Evolutionary conservation across 139 green algal genomes (phyloP).

Genomic region (Picochlorum costavermella): DNA sequence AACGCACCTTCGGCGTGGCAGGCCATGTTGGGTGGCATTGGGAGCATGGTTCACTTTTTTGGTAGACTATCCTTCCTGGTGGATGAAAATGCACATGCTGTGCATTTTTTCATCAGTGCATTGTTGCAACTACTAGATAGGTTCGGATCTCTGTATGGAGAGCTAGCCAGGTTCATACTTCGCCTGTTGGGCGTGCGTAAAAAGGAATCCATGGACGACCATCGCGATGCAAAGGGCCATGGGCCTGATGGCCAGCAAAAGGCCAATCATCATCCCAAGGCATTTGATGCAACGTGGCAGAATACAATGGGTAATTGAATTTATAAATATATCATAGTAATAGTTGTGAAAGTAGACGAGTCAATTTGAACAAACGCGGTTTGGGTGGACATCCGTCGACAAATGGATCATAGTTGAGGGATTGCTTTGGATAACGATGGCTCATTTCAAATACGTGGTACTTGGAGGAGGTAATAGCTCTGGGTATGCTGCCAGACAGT

Average conservation of each 20-base stretch:
- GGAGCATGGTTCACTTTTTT: constrained; percentile 84
- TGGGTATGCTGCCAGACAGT: constrained; percentile 59
- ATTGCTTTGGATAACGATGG: neutral
- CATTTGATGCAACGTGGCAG: no score
- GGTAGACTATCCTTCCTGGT: constrained; percentile 92
- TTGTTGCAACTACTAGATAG: constrained; percentile 92
- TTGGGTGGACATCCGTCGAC: no score
- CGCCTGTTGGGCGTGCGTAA: constrained; percentile 60
- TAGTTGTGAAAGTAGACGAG: no score
- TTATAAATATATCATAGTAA: no score
- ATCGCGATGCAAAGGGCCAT: no score
- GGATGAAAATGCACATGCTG: constrained; percentile 94
- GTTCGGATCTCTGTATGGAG: constrained; percentile 83
- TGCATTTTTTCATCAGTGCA: constrained; percentile 97
- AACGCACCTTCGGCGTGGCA: constrained; percentile 66
- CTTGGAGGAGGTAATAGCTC: constrained; percentile 64
- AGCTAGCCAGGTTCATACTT: constrained; percentile 89
- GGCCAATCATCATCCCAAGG: no score
- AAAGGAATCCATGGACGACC: neutral
- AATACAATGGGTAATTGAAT: no score
- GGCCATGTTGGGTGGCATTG: constrained; percentile 35
- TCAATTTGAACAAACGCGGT: no score
- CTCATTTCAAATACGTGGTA: constrained; percentile 29
- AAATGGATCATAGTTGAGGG: neutral
- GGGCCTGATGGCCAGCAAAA: no score